Conservation (phyloP, 768 basidiomycete species). For the Myochromella boudieri region DNA sequence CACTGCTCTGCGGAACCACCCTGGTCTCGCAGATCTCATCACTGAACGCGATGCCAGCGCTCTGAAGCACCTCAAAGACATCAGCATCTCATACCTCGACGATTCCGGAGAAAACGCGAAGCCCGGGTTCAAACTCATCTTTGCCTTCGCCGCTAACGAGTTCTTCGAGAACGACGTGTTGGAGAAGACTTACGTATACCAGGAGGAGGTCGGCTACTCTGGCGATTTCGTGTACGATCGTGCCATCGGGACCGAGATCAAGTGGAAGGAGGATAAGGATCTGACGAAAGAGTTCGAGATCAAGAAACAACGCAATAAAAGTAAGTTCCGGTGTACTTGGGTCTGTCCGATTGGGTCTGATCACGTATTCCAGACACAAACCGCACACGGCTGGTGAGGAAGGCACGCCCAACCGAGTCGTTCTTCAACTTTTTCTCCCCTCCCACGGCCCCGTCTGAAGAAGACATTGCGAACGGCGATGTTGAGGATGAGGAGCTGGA, state of each 20-base stretch:
- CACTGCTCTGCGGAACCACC: constrained; percentile 91
- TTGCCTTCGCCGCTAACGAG: constrained; percentile 79
- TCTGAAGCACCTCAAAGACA: constrained; percentile 79
- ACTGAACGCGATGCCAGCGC: constrained; percentile 90
- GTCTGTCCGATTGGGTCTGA: neutral
- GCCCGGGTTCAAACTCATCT: constrained; percentile 90
- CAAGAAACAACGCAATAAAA: constrained; percentile 99
- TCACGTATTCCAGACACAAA: constrained; percentile 61
- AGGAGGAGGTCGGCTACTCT: constrained; percentile 88
- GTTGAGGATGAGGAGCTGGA: constrained; percentile 84
- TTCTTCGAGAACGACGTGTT: constrained; percentile 85
- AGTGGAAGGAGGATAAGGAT: constrained; percentile 99
- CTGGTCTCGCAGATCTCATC: constrained; percentile 83
- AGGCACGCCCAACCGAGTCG: constrained; percentile 87
- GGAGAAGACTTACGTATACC: constrained; percentile 93
- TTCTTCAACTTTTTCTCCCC: constrained; percentile 99
- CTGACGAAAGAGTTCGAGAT: constrained; percentile 97
- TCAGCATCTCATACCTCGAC: constrained; percentile 75
- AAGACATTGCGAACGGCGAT: constrained; percentile 66
- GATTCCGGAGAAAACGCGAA: constrained; percentile 51
- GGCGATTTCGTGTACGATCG: constrained; percentile 97
- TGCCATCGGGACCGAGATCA: constrained; percentile 90
- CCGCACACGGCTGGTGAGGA: constrained; percentile 78
- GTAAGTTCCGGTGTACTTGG: constrained; percentile 42
- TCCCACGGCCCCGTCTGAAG: constrained; percentile 69